Evolutionary conservation across 2,329 filamentous ascomycete genomes (phyloP).

Genomic region (Ascochyta pisi): DNA sequence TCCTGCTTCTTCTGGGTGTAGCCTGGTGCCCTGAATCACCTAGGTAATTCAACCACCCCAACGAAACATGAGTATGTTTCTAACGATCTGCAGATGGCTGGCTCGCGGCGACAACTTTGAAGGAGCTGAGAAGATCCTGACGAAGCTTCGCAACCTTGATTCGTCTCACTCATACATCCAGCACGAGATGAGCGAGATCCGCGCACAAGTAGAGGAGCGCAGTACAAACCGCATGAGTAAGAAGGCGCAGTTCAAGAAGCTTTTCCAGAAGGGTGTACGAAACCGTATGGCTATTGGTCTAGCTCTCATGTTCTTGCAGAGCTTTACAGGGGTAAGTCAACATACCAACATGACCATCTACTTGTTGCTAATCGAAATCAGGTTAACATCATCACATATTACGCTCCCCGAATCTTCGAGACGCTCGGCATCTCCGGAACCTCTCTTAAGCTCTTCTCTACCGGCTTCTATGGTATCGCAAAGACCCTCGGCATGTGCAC

Average conservation of each 20-base stretch:
- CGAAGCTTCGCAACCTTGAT: slow-evolving; percentile 55
- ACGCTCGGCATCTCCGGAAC: slow-evolving; percentile 55
- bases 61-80: not conserved
- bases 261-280: slow-evolving; percentile 49
- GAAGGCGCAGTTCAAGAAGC: slow-evolving; percentile 43
- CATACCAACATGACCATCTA: not conserved
- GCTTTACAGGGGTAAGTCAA: slow-evolving; percentile 41
- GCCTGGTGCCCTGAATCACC: slow-evolving; percentile 49
- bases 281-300: slow-evolving; percentile 50
- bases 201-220: slow-evolving; percentile 44
- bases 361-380: slow-evolving; percentile 15
- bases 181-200: slow-evolving; percentile 59
- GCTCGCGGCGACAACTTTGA: slow-evolving; percentile 44
- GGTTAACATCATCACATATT: slow-evolving; percentile 48
- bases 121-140: slow-evolving; percentile 51
- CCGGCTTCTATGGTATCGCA: slow-evolving; percentile 59
- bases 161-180: slow-evolving; percentile 53
- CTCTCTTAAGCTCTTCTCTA: slow-evolving; percentile 54
- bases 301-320: slow-evolving; percentile 49
- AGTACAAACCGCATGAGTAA: slow-evolving; percentile 39
- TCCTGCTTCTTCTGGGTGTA: slow-evolving; percentile 46
- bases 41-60: not conserved
- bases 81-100: slow-evolving; percentile 28
- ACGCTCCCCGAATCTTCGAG: slow-evolving; percentile 49
- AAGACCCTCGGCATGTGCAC: slow-evolving; percentile 51